Conservation (phyloP, 2,329 filamentous ascomycete species). For the Venturia carpophila region DNA sequence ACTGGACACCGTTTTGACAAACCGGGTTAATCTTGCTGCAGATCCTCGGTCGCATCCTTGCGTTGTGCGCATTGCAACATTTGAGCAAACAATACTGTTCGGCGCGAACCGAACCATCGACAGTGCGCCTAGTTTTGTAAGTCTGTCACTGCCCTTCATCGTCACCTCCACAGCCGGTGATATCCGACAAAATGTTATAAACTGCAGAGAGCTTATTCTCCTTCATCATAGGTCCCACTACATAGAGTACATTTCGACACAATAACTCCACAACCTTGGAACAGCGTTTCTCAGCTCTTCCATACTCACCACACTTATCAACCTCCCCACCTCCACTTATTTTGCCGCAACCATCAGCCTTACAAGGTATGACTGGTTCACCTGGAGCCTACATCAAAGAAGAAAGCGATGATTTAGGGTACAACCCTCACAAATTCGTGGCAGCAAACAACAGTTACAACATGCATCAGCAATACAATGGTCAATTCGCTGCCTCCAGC, state of each 20-base stretch:
- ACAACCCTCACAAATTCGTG: slow-evolving; percentile 36
- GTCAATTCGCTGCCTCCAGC: slow-evolving; percentile 40
- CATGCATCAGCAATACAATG: slow-evolving; percentile 34
- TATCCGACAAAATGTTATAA: not conserved
- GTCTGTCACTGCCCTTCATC: not conserved
- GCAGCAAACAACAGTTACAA: slow-evolving; percentile 14
- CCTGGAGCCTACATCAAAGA: slow-evolving; percentile 58
- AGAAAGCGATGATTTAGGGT: slow-evolving; percentile 56
- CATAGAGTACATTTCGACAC: not conserved
- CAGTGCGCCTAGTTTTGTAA: not conserved
- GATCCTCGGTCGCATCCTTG: slow-evolving; percentile 14
- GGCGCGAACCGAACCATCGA: not conserved
- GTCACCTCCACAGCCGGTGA: not conserved
- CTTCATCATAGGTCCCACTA: slow-evolving; percentile 6
- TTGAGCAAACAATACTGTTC: not conserved
- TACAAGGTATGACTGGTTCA: slow-evolving; percentile 36
- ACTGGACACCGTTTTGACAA: not conserved
- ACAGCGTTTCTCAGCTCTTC: not conserved
- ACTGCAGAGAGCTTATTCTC: not conserved
- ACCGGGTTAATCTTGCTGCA: slow-evolving; percentile 17
- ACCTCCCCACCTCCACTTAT: slow-evolving; percentile 9
- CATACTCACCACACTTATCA: not conserved
- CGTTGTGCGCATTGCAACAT: not conserved
- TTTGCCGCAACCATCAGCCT: not conserved
- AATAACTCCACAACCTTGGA: not conserved